phyloP scores from a whole-genome alignment of 495 filamentous ascomycete genomes.

The Bacidia rubella region DNA sequence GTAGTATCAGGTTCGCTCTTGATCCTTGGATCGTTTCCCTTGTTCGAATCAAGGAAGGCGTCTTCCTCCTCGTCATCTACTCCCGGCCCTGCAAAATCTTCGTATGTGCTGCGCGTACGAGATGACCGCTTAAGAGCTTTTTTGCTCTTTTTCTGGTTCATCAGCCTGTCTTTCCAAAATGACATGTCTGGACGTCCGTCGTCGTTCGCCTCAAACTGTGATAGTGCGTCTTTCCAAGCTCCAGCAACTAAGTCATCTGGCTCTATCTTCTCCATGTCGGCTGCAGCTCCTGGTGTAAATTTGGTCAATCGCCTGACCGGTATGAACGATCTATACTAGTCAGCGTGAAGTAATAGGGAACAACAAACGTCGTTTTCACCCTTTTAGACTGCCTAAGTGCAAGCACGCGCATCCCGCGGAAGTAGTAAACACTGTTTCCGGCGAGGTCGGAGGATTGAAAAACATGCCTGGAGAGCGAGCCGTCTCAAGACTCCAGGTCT shows the following conservation, averaged over 20 bases:
- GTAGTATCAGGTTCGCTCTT: conserved; percentile 4
- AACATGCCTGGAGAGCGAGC: background rate
- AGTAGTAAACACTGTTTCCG: background rate
- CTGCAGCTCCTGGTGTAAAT: background rate
- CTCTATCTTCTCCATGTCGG: background rate
- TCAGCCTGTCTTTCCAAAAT: conserved; percentile 8
- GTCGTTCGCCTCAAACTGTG: background rate
- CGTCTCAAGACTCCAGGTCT: background rate
- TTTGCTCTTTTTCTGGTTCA: background rate
- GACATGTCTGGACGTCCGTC: background rate
- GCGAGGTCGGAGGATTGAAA: background rate
- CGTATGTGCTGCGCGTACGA: background rate
- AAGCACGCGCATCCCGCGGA: background rate
- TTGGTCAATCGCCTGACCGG: background rate
- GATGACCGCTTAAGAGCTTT: background rate
- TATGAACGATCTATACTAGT: background rate
- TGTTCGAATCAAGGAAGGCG: background rate
- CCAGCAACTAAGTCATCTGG: background rate
- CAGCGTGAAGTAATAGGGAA: background rate
- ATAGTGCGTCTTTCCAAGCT: background rate
- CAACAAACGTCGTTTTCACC: background rate
- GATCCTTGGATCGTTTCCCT: background rate
- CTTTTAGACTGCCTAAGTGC: background rate
- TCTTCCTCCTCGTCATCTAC: conserved; percentile 11
- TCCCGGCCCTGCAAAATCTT: background rate